Conservation (phyloP, 2,329 filamentous ascomycete genomes). For the Nemania diffusa region DNA sequence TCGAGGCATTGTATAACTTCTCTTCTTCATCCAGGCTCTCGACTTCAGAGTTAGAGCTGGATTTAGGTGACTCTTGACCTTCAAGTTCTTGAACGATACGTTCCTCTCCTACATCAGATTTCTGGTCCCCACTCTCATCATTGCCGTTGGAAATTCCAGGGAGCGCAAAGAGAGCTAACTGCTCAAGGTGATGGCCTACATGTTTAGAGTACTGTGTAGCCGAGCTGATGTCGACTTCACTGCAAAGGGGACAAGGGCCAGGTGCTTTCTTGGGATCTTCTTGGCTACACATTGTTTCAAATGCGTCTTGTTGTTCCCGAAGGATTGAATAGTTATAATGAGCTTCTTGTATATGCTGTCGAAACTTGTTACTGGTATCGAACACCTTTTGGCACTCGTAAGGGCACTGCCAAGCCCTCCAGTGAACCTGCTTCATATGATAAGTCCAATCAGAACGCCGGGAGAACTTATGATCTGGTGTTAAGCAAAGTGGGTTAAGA, state of each 20-base stretch:
- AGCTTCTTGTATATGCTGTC: not conserved
- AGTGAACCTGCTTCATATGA: slow-evolving; percentile 20
- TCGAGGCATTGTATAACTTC: too few relatives aligned
- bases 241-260: slow-evolving; percentile 16
- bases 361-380: not conserved
- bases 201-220: slow-evolving; percentile 10
- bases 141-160: not conserved
- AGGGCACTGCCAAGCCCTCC: slow-evolving; percentile 14
- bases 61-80: too few relatives aligned
- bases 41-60: too few relatives aligned
- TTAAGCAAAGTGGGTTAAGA: slow-evolving; percentile 7
- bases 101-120: not conserved
- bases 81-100: not conserved
- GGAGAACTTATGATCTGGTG: slow-evolving; percentile 2
- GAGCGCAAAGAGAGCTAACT: slow-evolving; percentile 21
- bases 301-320: not conserved
- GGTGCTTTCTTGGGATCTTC: not conserved
- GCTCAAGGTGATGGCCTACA: slow-evolving; percentile 18
- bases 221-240: not conserved
- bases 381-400: not conserved
- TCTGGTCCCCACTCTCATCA: not conserved
- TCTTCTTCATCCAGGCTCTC: too few relatives aligned
- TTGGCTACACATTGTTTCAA: slow-evolving; percentile 7
- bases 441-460: slow-evolving; percentile 7
- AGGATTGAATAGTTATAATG: not conserved